Evolutionary conservation across 2,329 filamentous ascomycete genomes (phyloP).

Genomic region (Colletotrichum sp.): DNA sequence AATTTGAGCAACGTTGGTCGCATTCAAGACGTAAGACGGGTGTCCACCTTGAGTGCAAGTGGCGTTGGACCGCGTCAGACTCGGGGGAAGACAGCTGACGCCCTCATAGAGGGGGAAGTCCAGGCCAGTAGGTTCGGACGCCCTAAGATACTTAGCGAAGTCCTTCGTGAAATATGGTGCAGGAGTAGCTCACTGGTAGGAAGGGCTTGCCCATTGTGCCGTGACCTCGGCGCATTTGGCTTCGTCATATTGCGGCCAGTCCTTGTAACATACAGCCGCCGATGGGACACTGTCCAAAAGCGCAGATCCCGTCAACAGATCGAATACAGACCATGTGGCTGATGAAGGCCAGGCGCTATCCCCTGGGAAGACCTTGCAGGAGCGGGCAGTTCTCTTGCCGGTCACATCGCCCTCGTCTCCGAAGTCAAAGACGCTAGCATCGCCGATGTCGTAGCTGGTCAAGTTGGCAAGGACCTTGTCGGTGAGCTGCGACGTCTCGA

Average conservation of each 20-base stretch:
- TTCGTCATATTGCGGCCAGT: slow-evolving; percentile 38
- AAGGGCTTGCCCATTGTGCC: slow-evolving; percentile 26
- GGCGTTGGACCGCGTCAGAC: not conserved
- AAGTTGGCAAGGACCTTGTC: not conserved
- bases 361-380: slow-evolving; percentile 16
- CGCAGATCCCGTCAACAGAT: not conserved
- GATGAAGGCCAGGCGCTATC: slow-evolving; percentile 3
- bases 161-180: no score
- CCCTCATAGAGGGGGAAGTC: slow-evolving; percentile 59
- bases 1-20: slow-evolving; percentile 23
- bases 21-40: slow-evolving; percentile 29
- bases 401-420: not conserved
- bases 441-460: not conserved
- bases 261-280: slow-evolving; percentile 38
- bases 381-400: not conserved
- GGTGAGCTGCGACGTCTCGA: not conserved
- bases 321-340: not conserved
- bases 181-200: slow-evolving; percentile 46
- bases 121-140: slow-evolving; percentile 49
- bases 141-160: not conserved
- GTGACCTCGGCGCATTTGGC: slow-evolving; percentile 35
- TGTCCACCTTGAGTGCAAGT: slow-evolving; percentile 26
- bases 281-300: slow-evolving; percentile 27
- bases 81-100: slow-evolving; percentile 32
- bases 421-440: not conserved